Evolutionary conservation across 805 yeast species (phyloP).

Genomic region (Zygoascus biomembranicola): DNA sequence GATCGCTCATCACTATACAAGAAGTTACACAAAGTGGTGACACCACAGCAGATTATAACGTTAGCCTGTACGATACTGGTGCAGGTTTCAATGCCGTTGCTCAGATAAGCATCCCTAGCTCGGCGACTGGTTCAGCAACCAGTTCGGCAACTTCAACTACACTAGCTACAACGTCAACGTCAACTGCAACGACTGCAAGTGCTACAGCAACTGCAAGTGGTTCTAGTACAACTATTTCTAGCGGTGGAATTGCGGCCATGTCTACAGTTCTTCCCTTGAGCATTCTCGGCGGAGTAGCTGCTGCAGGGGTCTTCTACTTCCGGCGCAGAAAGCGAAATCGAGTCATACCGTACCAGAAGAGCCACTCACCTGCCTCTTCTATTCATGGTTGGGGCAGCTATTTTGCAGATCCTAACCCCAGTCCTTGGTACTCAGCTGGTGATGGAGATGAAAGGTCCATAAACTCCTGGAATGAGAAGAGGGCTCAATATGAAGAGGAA

Average conservation of each 20-base stretch:
- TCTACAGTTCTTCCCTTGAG: slow-evolving; percentile 39
- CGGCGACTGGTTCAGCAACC: background rate
- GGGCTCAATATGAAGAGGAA: slow-evolving; percentile 11
- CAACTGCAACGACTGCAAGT: slow-evolving; percentile 17
- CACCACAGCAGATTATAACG: slow-evolving; percentile 7
- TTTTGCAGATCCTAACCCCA: slow-evolving; percentile 2
- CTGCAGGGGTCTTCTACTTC: slow-evolving; percentile 24
- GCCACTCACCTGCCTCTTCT: slow-evolving; percentile 12
- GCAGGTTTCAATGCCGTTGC: background rate
- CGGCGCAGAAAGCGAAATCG: slow-evolving; percentile 6
- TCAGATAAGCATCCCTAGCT: background rate
- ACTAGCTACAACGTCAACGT: slow-evolving; percentile 9
- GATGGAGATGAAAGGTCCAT: slow-evolving; percentile 13
- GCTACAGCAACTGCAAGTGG: slow-evolving; percentile 17
- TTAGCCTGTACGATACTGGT: background rate
- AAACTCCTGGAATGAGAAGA: slow-evolving; percentile 20
- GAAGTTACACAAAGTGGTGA: slow-evolving; percentile 24
- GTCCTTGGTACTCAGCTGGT: slow-evolving; percentile 2
- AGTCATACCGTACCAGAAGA: background rate
- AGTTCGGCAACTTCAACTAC: background rate
- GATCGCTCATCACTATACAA: slow-evolving; percentile 25
- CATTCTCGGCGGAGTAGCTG: slow-evolving; percentile 29
- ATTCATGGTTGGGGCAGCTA: slow-evolving; percentile 4
- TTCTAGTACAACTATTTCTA: slow-evolving; percentile 20
- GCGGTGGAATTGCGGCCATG: slow-evolving; percentile 36